phyloP scores from a whole-genome alignment of 805 yeast genomes.

The Sugiyamaella valdiviana region DNA sequence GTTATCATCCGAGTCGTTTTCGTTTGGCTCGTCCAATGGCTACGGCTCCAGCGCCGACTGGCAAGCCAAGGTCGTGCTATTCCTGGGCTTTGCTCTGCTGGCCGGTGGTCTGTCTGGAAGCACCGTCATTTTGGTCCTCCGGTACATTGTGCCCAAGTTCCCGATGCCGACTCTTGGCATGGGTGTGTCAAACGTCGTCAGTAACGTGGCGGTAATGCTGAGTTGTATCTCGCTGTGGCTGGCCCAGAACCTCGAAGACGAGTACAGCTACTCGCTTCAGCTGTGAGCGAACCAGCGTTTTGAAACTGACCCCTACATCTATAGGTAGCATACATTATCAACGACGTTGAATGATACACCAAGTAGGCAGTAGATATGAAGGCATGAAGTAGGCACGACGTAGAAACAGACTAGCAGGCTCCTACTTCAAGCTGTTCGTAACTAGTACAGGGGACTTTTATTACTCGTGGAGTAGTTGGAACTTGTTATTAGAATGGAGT shows the following conservation, averaged over 20 bases:
- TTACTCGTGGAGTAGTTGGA: no score
- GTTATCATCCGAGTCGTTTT: conserved; percentile 36
- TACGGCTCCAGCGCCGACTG: conserved; percentile 53
- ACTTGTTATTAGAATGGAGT: no score
- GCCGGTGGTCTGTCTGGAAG: conserved; percentile 95
- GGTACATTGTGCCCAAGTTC: conserved; percentile 73
- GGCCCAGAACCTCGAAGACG: conserved; percentile 93
- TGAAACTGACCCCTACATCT: no score
- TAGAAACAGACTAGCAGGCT: no score
- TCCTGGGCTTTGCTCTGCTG: conserved; percentile 83
- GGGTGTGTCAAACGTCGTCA: conserved; percentile 85
- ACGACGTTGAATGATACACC: no score
- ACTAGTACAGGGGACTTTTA: no score
- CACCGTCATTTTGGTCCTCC: conserved; percentile 77
- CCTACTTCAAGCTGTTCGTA: no score
- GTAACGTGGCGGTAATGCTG: conserved; percentile 72
- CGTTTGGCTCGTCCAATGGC: conserved; percentile 33
- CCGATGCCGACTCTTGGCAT: conserved; percentile 85
- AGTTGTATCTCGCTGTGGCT: conserved; percentile 90
- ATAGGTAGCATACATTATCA: no score
- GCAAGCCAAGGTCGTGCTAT: conserved; percentile 88
- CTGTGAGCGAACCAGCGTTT: conserved; percentile 34
- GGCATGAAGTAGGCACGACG: no score
- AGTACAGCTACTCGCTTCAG: conserved; percentile 86
- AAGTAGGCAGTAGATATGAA: no score